phyloP scores from a whole-genome alignment of 2,329 filamentous ascomycete genomes.

The Huntiella abstrusa region DNA sequence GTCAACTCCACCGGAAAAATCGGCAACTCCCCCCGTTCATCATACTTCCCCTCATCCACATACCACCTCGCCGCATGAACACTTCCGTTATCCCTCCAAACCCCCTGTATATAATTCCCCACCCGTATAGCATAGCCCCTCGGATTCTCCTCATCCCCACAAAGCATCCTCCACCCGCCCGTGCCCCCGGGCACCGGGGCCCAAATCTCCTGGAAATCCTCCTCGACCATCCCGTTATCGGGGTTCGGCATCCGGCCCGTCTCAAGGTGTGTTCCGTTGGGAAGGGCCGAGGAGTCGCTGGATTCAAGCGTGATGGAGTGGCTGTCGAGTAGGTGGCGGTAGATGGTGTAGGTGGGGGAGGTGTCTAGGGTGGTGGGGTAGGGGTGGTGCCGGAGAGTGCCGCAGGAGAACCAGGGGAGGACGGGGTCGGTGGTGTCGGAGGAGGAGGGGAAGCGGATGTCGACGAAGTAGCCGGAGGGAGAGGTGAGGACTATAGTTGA shows the following conservation, averaged over 20 bases:
- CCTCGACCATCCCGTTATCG: slow-evolving; percentile 24
- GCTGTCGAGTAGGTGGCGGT: slow-evolving; percentile 1
- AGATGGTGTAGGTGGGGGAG: slow-evolving; percentile 14
- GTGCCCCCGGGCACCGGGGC: background rate
- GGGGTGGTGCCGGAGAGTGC: background rate
- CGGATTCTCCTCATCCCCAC: background rate
- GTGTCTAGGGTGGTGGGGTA: slow-evolving; percentile 15
- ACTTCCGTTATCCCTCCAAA: background rate
- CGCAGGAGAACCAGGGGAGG: slow-evolving; percentile 6
- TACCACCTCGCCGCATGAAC: background rate
- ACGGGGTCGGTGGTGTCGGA: no score
- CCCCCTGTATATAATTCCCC: background rate
- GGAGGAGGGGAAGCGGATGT: slow-evolving; percentile 41
- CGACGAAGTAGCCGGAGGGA: slow-evolving; percentile 36
- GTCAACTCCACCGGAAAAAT: no score
- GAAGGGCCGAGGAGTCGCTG: slow-evolving; percentile 42
- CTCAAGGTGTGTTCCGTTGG: slow-evolving; percentile 10
- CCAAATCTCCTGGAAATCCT: slow-evolving; percentile 52
- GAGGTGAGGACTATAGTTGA: slow-evolving; percentile 44
- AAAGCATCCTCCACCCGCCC: background rate
- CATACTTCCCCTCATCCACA: background rate
- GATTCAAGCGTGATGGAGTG: slow-evolving; percentile 27
- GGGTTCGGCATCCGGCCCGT: slow-evolving; percentile 47
- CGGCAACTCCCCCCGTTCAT: background rate
- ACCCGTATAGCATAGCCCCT: background rate